Base-by-base conservation (phyloP, 2,329 filamentous ascomycete genomes). In the Dothistroma septosporum region DNA sequence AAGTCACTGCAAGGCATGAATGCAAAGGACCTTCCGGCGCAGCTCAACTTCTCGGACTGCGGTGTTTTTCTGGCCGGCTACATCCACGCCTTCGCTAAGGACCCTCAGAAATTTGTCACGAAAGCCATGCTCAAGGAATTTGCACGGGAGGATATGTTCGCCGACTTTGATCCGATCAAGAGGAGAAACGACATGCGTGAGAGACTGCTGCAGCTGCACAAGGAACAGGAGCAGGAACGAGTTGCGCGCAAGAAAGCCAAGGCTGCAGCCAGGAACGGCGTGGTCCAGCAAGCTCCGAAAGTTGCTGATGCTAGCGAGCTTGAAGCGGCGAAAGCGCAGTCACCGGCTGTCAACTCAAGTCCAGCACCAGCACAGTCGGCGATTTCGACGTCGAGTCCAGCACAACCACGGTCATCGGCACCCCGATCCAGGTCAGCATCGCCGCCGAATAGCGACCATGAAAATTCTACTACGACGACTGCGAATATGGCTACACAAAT, bases 61-160 rank as follows among this genome's bases (percentile, higher is more conserved):
- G 94, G 94, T 9, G 78, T 97, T 0, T 99, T 89, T 68, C 78
- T 97, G 2, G 78, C 97, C 4, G 89, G 87, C 2, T 99, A 97
- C 70, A 81, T 96, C 57, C 84, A 91, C 65, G 86, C 89, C 64
- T 96, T 99, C 64, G 82, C 95, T 16, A 81, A 85, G 56, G 78
- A 91, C 61, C 93, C 93, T 0, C 85, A 90, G 64, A 74, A 72
- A 0, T 94, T 95, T 66, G 80, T 90, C 16, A 77, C 77, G 21
- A 87, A 84, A 62, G 77, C 96, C 19, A 77, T 96, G 5, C 82
- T 80, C 28, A 84, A 82, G 46, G 82, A 89, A 66, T 84, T 92
- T 70, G 77, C 85, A 33, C 77, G 82, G 2, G 64, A 78, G 0
- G 73, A 73, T 21, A 82, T 85, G 59, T 87, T 85, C 80, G 79